A percentile compares a stretch with the other conserved stretches of the same genome.
Evolutionary conservation across 1,284 basidiomycete species (phyloP).

Genomic region (Porodaedalea pini): DNA sequence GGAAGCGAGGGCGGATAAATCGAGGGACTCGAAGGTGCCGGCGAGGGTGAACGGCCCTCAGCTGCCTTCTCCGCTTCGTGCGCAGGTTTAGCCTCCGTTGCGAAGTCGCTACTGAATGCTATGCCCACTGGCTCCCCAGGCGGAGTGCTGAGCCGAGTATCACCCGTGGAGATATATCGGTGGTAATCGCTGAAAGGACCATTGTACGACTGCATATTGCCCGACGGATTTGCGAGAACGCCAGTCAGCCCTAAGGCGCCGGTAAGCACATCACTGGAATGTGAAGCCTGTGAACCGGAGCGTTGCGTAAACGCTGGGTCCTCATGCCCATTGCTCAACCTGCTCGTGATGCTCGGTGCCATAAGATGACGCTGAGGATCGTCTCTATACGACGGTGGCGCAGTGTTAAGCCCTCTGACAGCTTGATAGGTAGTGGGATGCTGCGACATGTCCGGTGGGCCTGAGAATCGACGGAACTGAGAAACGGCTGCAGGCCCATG

Average conservation of each 20-base stretch:
- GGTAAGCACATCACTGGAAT: background rate
- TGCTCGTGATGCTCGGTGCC: slow-evolving; percentile 20
- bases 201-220: slow-evolving; percentile 22
- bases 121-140: slow-evolving; percentile 11
- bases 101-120: slow-evolving; percentile 20
- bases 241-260: slow-evolving; percentile 27
- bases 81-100: slow-evolving; percentile 8
- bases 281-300: slow-evolving; percentile 1
- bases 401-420: background rate
- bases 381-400: slow-evolving; percentile 2
- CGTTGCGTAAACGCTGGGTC: slow-evolving; percentile 1
- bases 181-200: slow-evolving; percentile 27
- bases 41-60: slow-evolving; percentile 28
- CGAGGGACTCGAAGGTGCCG: slow-evolving; percentile 50
- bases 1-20: slow-evolving; percentile 53
- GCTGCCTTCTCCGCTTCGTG: background rate
- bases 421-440: slow-evolving; percentile 16
- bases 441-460: slow-evolving; percentile 4
- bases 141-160: slow-evolving; percentile 11
- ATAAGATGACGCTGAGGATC: slow-evolving; percentile 18
- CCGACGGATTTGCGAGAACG: slow-evolving; percentile 22
- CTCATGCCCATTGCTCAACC: slow-evolving; percentile 5
- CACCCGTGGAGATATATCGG: slow-evolving; percentile 20
- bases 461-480: slow-evolving; percentile 6
- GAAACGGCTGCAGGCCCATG: background rate